Evolutionary conservation across 202 grass and related monocot genomes (phyloP).

Genomic region (Panicum hallii): DNA sequence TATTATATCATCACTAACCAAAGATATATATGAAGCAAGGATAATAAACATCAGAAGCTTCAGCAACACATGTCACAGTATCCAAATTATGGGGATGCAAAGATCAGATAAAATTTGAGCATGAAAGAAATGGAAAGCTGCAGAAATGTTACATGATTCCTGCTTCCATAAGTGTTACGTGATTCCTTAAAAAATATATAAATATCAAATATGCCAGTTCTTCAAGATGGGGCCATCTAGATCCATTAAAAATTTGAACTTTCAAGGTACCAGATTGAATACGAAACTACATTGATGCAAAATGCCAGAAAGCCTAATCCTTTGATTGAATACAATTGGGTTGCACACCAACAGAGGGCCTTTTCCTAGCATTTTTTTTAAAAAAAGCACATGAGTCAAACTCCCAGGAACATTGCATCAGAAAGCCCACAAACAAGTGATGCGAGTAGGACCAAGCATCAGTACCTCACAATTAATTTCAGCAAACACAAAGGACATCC

Average conservation of each 20-base stretch:
- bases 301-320: not conserved
- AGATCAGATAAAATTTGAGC: slow-evolving; percentile 6
- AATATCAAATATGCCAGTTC: not conserved
- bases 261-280: not conserved
- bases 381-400: not conserved
- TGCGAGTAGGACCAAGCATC: not conserved
- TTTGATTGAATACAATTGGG: not conserved
- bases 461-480: slow-evolving; percentile 13
- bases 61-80: not conserved
- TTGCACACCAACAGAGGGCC: not conserved
- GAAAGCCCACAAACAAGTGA: not conserved
- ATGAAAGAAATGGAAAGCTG: slow-evolving; percentile 1
- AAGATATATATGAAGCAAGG: slow-evolving; percentile 6
- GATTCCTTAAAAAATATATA: not conserved
- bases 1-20: not conserved
- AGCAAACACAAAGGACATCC: not conserved
- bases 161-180: not conserved
- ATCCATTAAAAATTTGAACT: slow-evolving; percentile 2
- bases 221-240: not conserved
- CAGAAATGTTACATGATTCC: not conserved
- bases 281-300: not conserved
- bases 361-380: too few relatives aligned
- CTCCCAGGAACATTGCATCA: not conserved
- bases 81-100: not conserved
- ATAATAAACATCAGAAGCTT: slow-evolving; percentile 18